phyloP scores from a whole-genome alignment of 1,284 basidiomycete species.

The Athelia sp. region DNA sequence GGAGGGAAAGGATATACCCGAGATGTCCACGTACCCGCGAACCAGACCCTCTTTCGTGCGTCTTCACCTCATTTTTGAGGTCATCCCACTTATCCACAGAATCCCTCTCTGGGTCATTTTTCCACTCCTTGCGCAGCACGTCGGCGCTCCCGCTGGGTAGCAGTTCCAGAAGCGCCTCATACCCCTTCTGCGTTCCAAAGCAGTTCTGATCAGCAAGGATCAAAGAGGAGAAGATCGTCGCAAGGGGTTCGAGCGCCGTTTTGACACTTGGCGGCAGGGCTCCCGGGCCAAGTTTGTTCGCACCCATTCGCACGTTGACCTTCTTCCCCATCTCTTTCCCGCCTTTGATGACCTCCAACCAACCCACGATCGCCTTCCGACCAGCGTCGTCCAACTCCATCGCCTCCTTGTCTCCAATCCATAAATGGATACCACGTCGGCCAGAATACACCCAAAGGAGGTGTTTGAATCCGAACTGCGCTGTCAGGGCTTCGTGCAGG shows the following conservation, averaged over 20 bases:
- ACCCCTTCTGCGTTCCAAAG: conserved; percentile 71
- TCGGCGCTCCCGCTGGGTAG: conserved; percentile 53
- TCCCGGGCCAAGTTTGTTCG: conserved; percentile 24
- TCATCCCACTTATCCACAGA: conserved; percentile 76
- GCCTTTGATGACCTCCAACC: conserved; percentile 83
- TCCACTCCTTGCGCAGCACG: conserved; percentile 60
- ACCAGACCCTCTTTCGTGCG: conserved; percentile 22
- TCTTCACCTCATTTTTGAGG: conserved; percentile 38
- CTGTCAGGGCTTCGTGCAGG: conserved; percentile 74
- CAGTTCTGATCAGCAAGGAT: conserved; percentile 86
- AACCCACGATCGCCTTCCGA: conserved; percentile 81
- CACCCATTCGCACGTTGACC: conserved; percentile 61
- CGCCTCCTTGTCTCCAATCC: conserved; percentile 91
- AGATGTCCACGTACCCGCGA: conserved; percentile 24
- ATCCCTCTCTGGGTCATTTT: conserved; percentile 41
- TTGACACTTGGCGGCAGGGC: conserved; percentile 67
- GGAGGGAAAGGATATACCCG: neutral
- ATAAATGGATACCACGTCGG: conserved; percentile 96
- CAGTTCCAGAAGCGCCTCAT: conserved; percentile 70
- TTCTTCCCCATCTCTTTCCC: conserved; percentile 83
- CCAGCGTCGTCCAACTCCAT: conserved; percentile 91
- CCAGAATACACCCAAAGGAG: conserved; percentile 99
- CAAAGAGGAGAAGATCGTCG: conserved; percentile 58
- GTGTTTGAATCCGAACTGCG: conserved; percentile 80
- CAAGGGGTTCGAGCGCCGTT: conserved; percentile 49